Evolutionary conservation across 2,329 filamentous ascomycete genomes (phyloP), one percentile per base, ranked within the genome.

Genomic region (Stromatinia cepivora): DNA sequence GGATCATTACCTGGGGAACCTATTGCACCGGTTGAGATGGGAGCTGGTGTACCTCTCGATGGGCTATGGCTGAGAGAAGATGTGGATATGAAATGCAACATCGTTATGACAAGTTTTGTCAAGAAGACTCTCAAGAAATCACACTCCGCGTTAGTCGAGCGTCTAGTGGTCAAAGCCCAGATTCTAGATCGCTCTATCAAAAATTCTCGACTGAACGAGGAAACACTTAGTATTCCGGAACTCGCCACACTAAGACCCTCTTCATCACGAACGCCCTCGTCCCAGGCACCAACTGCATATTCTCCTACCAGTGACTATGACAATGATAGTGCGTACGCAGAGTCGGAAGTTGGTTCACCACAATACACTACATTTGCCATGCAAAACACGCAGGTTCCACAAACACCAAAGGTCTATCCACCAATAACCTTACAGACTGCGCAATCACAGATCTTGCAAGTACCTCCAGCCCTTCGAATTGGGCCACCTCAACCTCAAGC

Each of bases 41-140:
- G 89, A 7, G 80, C 91, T 8, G 85, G 85, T 20, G 87, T 85
- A 0, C 92, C 92, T 0, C 79, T 84, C 31, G 82, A 87, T 53
- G 93, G 92, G 0, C 81, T 97, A 17, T 96, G 93, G 77, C 82
- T 97, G 54, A 85, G 91, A n/a, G 93, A 97, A 82, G 93, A 97
- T 73, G 89, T 95, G 62, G 90, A 93, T 72, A 88, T 97, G 83
- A 86, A 86, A 69, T 96, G 92, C 81, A 94, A 93, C 76, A 82
- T 93, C 70, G 82, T 95, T 72, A 86, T 95, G 82, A 85, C 88
- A 0, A 81, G 82, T 10, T 96, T 96, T 76, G 91, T 97, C 70
- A 94, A 92, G 83, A 91, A 88, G 80, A 95, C 92, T 20, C 84
- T 96, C 58, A 91, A 91, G 75, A 92, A 91, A 76, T 87, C 91